These are phyloP conservation scores for Aspergillus sergii DNA, from an alignment of 2,329 filamentous ascomycete species.

Conservation along the genomic window DNA sequence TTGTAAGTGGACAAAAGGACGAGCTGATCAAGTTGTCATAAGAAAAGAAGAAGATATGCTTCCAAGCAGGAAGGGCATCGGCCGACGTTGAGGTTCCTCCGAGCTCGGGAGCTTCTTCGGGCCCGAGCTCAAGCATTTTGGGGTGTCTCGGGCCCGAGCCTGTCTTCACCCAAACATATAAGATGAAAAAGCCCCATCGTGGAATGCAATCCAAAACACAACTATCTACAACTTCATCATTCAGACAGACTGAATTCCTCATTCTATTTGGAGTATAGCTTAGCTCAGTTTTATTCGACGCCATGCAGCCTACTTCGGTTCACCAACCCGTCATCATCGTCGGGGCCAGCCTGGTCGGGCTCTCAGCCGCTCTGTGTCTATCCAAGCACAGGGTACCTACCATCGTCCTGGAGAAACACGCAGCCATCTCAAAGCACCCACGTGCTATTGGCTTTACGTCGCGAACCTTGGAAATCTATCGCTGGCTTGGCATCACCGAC, in stretches of 20 bases:
- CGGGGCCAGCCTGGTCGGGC: conserved; percentile 45
- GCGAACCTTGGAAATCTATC: conserved; percentile 44
- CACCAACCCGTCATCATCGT: conserved; percentile 37
- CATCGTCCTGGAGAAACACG: conserved; percentile 44
- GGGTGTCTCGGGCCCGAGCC: not conserved
- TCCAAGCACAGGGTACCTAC: conserved; percentile 32
- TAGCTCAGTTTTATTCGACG: not conserved
- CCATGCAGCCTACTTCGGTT: not conserved
- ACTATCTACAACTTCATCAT: not conserved
- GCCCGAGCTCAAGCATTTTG: not conserved
- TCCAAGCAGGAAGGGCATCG: too few species aligned
- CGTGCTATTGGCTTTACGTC: conserved; percentile 42
- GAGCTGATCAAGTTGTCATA: too few species aligned
- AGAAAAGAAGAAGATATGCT: too few species aligned
- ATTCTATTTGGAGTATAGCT: not conserved
- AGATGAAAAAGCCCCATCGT: not conserved
- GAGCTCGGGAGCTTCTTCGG: not conserved
- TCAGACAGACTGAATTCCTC: not conserved
- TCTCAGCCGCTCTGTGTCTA: conserved; percentile 43
- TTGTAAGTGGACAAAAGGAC: too few species aligned
- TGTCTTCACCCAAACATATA: not conserved
- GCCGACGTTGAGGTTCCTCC: conserved; percentile 52
- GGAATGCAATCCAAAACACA: not conserved
- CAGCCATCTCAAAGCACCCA: conserved; percentile 39
- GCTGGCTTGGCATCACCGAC: conserved; percentile 30